Evolutionary conservation across 2,329 filamentous ascomycete species (phyloP).

Genomic region (Ilyonectria mors-panacis): DNA sequence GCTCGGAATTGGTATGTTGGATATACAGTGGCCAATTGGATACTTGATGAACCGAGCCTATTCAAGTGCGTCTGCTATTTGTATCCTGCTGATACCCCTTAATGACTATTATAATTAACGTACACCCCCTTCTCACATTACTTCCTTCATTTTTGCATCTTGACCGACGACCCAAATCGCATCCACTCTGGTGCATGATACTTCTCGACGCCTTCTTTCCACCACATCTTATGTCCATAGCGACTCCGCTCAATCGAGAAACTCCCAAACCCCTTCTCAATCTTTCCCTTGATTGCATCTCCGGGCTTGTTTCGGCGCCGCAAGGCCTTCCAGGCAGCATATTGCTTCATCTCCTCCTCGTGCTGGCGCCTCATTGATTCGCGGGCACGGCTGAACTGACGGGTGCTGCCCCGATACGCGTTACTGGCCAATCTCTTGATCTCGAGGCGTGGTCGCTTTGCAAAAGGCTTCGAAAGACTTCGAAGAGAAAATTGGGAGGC

Average conservation of each 20-base stretch:
- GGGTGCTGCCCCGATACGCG: constrained; percentile 46
- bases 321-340: constrained; percentile 49
- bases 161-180: constrained; percentile 42
- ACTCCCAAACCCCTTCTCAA: constrained; percentile 40
- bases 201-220: constrained; percentile 53
- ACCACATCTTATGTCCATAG: constrained; percentile 52
- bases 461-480: constrained; percentile 46
- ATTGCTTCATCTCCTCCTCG: constrained; percentile 45
- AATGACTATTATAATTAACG: constrained; percentile 21
- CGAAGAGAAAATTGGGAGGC: constrained; percentile 51
- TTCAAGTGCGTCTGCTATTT: constrained; percentile 28
- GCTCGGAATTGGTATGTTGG: constrained; percentile 8
- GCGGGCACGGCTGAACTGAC: constrained; percentile 45
- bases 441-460: constrained; percentile 37
- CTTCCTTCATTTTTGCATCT: constrained; percentile 1
- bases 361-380: constrained; percentile 48
- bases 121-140: background rate
- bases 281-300: constrained; percentile 45
- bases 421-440: constrained; percentile 49
- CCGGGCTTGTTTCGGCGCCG: constrained; percentile 44
- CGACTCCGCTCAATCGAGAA: constrained; percentile 46
- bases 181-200: constrained; percentile 54
- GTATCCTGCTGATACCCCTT: constrained; percentile 33
- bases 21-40: constrained; percentile 6
- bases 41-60: constrained; percentile 19